Evolutionary conservation across 2,329 filamentous ascomycete genomes (phyloP).

Genomic region (Cladophialophora carrionii): DNA sequence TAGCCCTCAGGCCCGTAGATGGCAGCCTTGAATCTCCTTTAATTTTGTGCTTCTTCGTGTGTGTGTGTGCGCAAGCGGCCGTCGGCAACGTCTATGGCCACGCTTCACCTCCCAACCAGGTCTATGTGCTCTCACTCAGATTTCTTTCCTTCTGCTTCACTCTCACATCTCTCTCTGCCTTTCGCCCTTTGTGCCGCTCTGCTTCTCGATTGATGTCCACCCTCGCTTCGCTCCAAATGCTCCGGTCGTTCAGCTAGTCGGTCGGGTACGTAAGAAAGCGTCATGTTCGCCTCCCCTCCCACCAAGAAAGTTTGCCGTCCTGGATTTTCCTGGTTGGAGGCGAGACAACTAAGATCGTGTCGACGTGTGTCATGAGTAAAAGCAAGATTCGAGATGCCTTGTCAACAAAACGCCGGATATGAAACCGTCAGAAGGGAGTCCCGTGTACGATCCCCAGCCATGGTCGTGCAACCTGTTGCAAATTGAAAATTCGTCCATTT

Average conservation of each 20-base stretch:
- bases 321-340: neutral
- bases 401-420: conserved; percentile 18
- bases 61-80: conserved; percentile 21
- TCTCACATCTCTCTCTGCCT: conserved; percentile 11
- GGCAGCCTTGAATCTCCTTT: conserved; percentile 25
- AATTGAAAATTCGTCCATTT: conserved; percentile 19
- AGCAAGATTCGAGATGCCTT: conserved; percentile 14
- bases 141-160: conserved; percentile 9
- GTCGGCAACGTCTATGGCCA: conserved; percentile 16
- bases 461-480: conserved; percentile 18
- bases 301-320: conserved; percentile 13
- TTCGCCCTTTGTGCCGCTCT: conserved; percentile 10
- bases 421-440: conserved; percentile 12
- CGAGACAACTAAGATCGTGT: conserved; percentile 15
- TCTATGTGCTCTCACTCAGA: conserved; percentile 12
- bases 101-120: conserved; percentile 17
- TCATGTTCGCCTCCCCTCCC: conserved; percentile 7
- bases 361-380: conserved; percentile 11
- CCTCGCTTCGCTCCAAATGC: conserved; percentile 17
- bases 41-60: conserved; percentile 13
- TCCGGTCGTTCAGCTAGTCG: conserved; percentile 16
- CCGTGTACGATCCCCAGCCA: conserved; percentile 17
- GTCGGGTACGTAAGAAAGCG: conserved; percentile 23
- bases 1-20: conserved; percentile 17
- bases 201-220: conserved; percentile 14